Evolutionary conservation across 1,284 basidiomycete genomes (phyloP).

Genomic region (Cutaneotrichosporon curvatum): DNA sequence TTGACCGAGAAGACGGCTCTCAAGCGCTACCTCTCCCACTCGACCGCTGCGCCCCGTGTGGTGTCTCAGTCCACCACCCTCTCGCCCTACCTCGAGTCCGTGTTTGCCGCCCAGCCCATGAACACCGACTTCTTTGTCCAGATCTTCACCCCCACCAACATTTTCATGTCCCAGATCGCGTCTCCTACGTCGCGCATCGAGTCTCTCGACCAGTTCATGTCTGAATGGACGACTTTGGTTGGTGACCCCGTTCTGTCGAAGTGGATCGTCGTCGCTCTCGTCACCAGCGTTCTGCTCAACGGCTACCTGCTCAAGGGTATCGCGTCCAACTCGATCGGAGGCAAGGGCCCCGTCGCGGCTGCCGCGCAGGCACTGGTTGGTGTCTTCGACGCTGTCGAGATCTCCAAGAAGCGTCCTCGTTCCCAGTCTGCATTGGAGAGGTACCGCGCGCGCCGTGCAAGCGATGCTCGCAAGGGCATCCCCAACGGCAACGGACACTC

Average conservation of each 20-base stretch:
- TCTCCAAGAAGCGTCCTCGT: conserved; percentile 9
- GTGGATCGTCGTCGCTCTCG: conserved; percentile 87
- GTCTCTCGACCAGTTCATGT: conserved; percentile 78
- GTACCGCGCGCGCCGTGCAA: conserved; percentile 9
- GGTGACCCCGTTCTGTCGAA: conserved; percentile 92
- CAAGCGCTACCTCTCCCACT: conserved; percentile 51
- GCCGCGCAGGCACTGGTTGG: conserved; percentile 48
- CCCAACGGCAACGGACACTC: conserved; percentile 2
- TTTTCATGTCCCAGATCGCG: conserved; percentile 47
- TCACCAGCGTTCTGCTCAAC: conserved; percentile 82
- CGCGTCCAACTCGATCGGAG: conserved; percentile 47
- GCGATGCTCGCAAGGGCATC: conserved; percentile 9
- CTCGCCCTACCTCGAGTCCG: conserved; percentile 54
- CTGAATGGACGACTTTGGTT: conserved; percentile 86
- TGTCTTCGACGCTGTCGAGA: conserved; percentile 35
- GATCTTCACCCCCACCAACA: conserved; percentile 59
- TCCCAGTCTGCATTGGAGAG: conserved; percentile 13
- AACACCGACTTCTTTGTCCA: conserved; percentile 59
- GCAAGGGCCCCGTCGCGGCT: conserved; percentile 46
- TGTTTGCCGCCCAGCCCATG: conserved; percentile 51
- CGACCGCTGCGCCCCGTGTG: conserved; percentile 29
- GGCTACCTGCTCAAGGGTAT: conserved; percentile 82
- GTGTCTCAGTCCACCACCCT: conserved; percentile 53
- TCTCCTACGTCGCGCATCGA: conserved; percentile 40
- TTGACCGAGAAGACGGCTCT: conserved; percentile 67